phyloP scores from a whole-genome alignment of 208 protist species.

The Acanthamoeba healyi region DNA sequence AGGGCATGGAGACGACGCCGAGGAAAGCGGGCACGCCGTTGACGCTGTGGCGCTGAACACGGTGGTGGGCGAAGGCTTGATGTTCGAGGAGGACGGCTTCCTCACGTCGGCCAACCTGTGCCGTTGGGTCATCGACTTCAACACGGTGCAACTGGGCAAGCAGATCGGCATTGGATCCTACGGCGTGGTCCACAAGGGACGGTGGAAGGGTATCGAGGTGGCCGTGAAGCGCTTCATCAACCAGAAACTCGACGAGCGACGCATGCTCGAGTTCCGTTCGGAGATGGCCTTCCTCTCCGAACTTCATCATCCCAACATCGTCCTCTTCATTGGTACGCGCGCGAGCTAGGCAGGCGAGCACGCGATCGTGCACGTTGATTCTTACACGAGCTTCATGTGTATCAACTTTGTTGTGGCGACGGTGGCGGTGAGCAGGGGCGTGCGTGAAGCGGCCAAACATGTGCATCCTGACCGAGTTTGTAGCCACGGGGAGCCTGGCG shows the following conservation, averaged over 20 bases:
- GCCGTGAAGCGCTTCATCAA: too few species aligned
- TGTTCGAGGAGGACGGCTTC: conserved; percentile 34
- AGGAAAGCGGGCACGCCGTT: background rate
- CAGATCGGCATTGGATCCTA: background rate
- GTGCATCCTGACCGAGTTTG: conserved; percentile 86
- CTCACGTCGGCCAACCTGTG: conserved; percentile 54
- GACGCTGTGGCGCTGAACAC: background rate
- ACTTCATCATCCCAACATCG: conserved; percentile 40
- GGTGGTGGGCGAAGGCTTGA: background rate
- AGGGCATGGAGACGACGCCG: background rate
- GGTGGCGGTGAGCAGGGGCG: too few species aligned
- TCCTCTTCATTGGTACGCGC: conserved; percentile 59
- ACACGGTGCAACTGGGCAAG: background rate
- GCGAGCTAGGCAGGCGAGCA: too few species aligned
- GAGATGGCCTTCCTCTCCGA: conserved; percentile 49
- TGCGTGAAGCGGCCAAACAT: conserved; percentile 81
- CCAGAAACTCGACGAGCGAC: too few species aligned
- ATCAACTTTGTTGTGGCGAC: too few species aligned
- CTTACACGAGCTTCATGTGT: too few species aligned
- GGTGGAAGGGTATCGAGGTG: too few species aligned
- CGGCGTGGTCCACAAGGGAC: too few species aligned
- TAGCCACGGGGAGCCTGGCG: conserved; percentile 80
- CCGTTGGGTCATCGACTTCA: conserved; percentile 50
- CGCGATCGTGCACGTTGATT: too few species aligned
- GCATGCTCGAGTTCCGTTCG: conserved; percentile 29